Conservation (phyloP, 331 rosid genomes). For the Malus hybrid region DNA sequence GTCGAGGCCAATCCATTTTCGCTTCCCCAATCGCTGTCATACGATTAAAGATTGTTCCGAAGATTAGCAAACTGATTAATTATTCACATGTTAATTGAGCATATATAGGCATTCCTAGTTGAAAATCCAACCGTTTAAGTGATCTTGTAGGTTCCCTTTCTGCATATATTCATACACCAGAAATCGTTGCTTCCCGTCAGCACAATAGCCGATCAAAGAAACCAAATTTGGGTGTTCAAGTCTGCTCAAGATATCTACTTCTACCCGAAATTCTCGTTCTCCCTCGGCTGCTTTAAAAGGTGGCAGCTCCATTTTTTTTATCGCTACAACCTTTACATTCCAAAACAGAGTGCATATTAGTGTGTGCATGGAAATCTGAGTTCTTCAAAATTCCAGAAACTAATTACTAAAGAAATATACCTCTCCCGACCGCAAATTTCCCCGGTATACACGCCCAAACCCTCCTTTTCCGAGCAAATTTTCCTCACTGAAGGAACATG, state of each 20-base stretch:
- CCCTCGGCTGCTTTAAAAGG: conserved; percentile 83
- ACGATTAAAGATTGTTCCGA: conserved; percentile 2
- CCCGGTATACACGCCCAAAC: conserved; percentile 77
- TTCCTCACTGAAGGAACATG: conserved; percentile 72
- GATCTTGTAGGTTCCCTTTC: conserved; percentile 91
- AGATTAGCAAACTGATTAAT: neutral
- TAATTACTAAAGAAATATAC: conserved; percentile 14
- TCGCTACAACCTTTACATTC: conserved; percentile 62
- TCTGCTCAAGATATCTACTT: conserved; percentile 94
- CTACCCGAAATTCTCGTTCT: conserved; percentile 83
- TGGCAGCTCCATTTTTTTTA: conserved; percentile 91
- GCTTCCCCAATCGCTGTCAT: conserved; percentile 52
- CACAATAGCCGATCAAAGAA: conserved; percentile 83
- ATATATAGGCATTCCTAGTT: neutral
- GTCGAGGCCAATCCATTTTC: conserved; percentile 70
- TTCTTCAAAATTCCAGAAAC: neutral
- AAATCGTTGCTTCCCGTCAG: conserved; percentile 90
- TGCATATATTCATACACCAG: conserved; percentile 79
- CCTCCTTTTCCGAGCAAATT: conserved; percentile 94
- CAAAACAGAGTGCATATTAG: conserved; percentile 7
- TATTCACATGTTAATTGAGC: neutral
- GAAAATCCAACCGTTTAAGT: conserved; percentile 61
- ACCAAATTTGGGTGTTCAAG: conserved; percentile 87
- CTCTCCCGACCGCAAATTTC: conserved; percentile 80
- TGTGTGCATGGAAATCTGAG: conserved; percentile 6